phyloP scores from a whole-genome alignment of 2,329 filamentous ascomycete species.

The Tolypocladium guangdongense region DNA sequence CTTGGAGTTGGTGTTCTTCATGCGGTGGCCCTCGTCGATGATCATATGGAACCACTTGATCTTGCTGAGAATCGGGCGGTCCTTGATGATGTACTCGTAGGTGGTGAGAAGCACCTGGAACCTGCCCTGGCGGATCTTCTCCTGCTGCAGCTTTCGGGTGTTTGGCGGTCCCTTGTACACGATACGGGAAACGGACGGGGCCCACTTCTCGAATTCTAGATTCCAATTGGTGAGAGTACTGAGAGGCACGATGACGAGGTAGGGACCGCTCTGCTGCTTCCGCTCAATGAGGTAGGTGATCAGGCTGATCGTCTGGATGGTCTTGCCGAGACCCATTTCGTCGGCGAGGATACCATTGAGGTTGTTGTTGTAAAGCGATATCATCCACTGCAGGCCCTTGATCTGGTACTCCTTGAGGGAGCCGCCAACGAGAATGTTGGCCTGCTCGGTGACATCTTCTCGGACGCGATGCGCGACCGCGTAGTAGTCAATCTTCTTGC shows the following conservation, averaged over 20 bases:
- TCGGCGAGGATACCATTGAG: slow-evolving; percentile 97
- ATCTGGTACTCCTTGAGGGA: slow-evolving; percentile 94
- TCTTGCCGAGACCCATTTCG: slow-evolving; percentile 99
- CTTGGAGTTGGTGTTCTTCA: slow-evolving; percentile 98
- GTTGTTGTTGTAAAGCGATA: slow-evolving; percentile 99
- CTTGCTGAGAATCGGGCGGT: slow-evolving; percentile 87
- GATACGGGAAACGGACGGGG: slow-evolving; percentile 72
- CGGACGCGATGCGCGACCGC: slow-evolving; percentile 93
- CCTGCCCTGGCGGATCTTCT: slow-evolving; percentile 84
- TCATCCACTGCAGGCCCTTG: slow-evolving; percentile 99
- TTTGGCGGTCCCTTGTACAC: slow-evolving; percentile 96
- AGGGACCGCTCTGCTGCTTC: slow-evolving; percentile 86
- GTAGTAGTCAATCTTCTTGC: slow-evolving; percentile 93
- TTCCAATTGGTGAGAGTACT: slow-evolving; percentile 99
- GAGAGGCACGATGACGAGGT: slow-evolving; percentile 90
- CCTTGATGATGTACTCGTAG: slow-evolving; percentile 99
- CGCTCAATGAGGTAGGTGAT: slow-evolving; percentile 95
- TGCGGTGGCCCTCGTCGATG: slow-evolving; percentile 96
- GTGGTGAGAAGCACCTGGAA: slow-evolving; percentile 97
- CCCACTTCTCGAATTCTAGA: slow-evolving; percentile 98
- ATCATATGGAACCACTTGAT: slow-evolving; percentile 99
- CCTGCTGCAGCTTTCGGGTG: slow-evolving; percentile 78
- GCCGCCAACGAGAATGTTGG: slow-evolving; percentile 79
- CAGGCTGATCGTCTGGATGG: slow-evolving; percentile 96
- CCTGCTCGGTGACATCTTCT: slow-evolving; percentile 79